These are phyloP conservation scores for Ophiocytium majus DNA, from an alignment of 352 stramenopile species.

Conservation along the genomic window DNA sequence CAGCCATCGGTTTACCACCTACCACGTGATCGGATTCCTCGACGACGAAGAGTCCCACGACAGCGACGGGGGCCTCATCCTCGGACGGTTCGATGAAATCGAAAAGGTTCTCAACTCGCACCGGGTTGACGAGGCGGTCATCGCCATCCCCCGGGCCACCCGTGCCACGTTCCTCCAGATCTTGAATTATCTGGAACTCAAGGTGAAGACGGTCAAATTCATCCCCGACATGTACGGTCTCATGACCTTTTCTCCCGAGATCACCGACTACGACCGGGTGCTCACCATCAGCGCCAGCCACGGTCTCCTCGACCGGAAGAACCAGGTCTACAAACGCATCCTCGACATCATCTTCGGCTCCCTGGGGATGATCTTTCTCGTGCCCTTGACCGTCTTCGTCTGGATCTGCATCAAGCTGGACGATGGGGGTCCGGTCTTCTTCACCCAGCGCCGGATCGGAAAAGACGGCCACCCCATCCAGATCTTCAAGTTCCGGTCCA, in stretches of 20 bases:
- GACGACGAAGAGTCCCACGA: too few species aligned
- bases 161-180: too few species aligned
- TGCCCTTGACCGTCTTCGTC: background rate
- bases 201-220: background rate
- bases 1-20: too few species aligned
- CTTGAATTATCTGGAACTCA: background rate
- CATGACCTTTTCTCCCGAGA: background rate
- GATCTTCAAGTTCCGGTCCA: background rate
- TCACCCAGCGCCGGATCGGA: background rate
- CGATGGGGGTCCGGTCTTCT: background rate
- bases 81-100: too few species aligned
- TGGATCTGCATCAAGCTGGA: slow-evolving; percentile 9
- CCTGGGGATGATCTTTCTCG: background rate
- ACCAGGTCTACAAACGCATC: background rate
- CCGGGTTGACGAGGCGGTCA: too few species aligned
- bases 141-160: too few species aligned
- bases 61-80: too few species aligned
- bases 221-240: background rate
- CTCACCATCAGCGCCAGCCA: background rate
- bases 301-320: background rate
- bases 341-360: background rate
- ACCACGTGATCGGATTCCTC: too few species aligned
- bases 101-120: too few species aligned
- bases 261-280: background rate
- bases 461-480: background rate